phyloP scores from a whole-genome alignment of 2,329 filamentous ascomycete genomes.

The Nothophoma quercina region DNA sequence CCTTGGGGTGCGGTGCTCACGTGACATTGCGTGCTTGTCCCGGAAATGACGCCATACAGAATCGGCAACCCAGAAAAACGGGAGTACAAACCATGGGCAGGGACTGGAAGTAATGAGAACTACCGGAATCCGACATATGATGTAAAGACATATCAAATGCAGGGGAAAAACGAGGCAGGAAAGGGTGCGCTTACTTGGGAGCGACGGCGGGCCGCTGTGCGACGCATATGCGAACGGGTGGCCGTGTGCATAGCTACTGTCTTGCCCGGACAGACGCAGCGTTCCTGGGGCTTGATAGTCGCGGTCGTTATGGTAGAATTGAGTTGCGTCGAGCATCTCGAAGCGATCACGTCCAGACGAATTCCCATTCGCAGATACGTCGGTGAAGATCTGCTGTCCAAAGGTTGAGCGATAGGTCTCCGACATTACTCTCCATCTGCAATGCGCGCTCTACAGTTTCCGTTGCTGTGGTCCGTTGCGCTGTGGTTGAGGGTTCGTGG shows the following conservation, averaged over 20 bases:
- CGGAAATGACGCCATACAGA: conserved; percentile 34
- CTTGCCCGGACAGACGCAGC: conserved; percentile 25
- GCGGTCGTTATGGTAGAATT: conserved; percentile 38
- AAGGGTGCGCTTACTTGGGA: conserved; percentile 32
- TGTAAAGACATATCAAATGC: conserved; percentile 14
- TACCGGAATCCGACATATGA: conserved; percentile 8
- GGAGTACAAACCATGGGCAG: conserved; percentile 21
- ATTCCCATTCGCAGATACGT: conserved; percentile 48
- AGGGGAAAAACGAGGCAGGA: conserved; percentile 10
- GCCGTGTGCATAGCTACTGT: conserved; percentile 24
- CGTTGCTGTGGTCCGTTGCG: neutral
- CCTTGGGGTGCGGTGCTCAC: conserved; percentile 22
- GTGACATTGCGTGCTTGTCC: conserved; percentile 28
- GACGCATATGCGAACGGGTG: conserved; percentile 30
- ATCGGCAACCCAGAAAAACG: conserved; percentile 21
- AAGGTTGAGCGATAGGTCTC: conserved; percentile 40
- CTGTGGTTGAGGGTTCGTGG: conserved; percentile 21
- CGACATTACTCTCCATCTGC: conserved; percentile 51
- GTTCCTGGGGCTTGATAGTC: conserved; percentile 27
- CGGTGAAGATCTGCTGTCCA: conserved; percentile 50
- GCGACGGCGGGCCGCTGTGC: conserved; percentile 30
- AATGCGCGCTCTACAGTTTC: conserved; percentile 19
- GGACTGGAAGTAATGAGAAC: conserved; percentile 13
- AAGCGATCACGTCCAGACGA: conserved; percentile 50
- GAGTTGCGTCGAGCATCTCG: conserved; percentile 37